phyloP scores from a whole-genome alignment of 106 monocot species.

The Phalaenopsis aphrodite region DNA sequence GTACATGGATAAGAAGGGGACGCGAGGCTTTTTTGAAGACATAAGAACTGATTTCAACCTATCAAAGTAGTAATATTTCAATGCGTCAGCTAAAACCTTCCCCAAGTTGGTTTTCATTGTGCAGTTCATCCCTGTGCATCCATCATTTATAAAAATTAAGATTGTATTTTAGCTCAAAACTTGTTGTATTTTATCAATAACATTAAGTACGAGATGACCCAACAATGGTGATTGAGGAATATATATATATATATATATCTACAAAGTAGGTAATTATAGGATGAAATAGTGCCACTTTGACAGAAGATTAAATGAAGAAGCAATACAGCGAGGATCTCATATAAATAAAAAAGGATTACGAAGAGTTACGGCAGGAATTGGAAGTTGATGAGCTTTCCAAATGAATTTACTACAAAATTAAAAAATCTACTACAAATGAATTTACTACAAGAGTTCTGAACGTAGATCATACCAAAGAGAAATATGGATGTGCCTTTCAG shows the following conservation, averaged over 20 bases:
- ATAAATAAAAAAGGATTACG: not conserved
- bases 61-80: slow-evolving; percentile 88
- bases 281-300: not conserved
- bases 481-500: slow-evolving; percentile 85
- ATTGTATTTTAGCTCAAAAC: not conserved
- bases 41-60: slow-evolving; percentile 34
- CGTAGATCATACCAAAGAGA: slow-evolving; percentile 52
- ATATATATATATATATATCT: not conserved
- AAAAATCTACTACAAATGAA: not conserved
- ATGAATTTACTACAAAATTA: not conserved
- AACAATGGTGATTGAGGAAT: no score
- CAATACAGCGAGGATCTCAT: not conserved
- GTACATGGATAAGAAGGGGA: not conserved
- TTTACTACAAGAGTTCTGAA: not conserved
- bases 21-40: not conserved
- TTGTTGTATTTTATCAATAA: not conserved
- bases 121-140: slow-evolving; percentile 59
- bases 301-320: not conserved
- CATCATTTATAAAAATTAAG: slow-evolving; percentile 5
- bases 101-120: slow-evolving; percentile 57
- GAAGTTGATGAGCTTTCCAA: not conserved
- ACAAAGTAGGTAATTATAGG: not conserved
- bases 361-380: not conserved
- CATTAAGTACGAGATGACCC: not conserved
- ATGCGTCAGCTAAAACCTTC: slow-evolving; percentile 57